Evolutionary conservation across 1,284 basidiomycete species (phyloP), one percentile per base, ranked within the genome.

Genomic region (Malassezia sympodialis): DNA sequence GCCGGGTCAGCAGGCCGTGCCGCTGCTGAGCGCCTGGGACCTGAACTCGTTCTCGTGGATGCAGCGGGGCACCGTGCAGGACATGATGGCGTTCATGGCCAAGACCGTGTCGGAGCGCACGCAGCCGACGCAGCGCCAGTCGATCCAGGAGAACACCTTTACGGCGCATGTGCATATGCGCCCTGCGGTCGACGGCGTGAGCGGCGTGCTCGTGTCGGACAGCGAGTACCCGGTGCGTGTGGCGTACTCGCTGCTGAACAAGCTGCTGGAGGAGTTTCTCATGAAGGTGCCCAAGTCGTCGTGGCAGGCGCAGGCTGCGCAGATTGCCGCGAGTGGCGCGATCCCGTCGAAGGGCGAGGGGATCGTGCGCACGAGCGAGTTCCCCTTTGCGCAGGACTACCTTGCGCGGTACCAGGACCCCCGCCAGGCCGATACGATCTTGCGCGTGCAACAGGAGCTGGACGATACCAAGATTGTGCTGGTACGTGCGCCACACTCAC

Each of bases 401-500:
- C 77, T 98, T 46, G 79, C 82, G 74, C 90, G 93, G 77, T 98
- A 96, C 77, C 94, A 99, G 78, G 94, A 99, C 76, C 94, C 94
- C 8, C 82, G 85, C 61, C 91, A 98, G 78, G 94, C 94, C 4
- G 94, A 99, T 78, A 86, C 88, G 17, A 96, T 99, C 72, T 93
- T 98, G 91, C 84, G 86, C 68, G 94, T 99, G 15, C 94, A 99
- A 76, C 86, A 90, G 75, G 94, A 99, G 75, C 77, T 99, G 45
- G 94, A 99, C 74, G 94, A 99, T 79, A 98, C 94, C 8, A 99
- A 99, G 84, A 93, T 99, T 65, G 84, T 98, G 32, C 26, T 58
- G 39, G 60, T 68, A 49, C 51, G 65, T 58, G 8, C 17, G 2
- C 17, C 3, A 0, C 17, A 4, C 23, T 24, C n/a, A 28, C 23